These are phyloP conservation scores for Fusarium bulbicola DNA, from an alignment of 2,329 filamentous ascomycete genomes.

Conservation along the genomic window DNA sequence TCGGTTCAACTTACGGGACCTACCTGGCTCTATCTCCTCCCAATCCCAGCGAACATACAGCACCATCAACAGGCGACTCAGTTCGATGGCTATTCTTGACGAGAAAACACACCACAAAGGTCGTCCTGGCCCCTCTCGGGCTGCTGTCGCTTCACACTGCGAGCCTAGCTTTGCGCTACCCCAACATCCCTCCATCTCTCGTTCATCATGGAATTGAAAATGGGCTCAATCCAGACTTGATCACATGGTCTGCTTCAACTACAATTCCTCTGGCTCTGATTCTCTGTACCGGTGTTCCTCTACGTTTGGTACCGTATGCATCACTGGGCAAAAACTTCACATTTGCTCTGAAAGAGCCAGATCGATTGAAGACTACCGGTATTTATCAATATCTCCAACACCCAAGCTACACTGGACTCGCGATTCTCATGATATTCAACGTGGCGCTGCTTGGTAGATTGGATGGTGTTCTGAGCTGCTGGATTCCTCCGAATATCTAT, in stretches of 20 bases:
- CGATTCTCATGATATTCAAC: slow-evolving; percentile 47
- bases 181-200: slow-evolving; percentile 34
- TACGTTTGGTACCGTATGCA: slow-evolving; percentile 52
- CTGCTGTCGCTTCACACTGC: slow-evolving; percentile 35
- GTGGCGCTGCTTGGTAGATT: slow-evolving; percentile 47
- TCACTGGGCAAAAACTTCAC: slow-evolving; percentile 62
- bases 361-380: slow-evolving; percentile 55
- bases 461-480: slow-evolving; percentile 53
- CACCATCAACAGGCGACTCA: slow-evolving; percentile 30
- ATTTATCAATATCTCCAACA: slow-evolving; percentile 62
- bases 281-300: slow-evolving; percentile 44
- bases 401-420: slow-evolving; percentile 59
- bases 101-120: slow-evolving; percentile 35
- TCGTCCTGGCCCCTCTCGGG: slow-evolving; percentile 36
- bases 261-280: slow-evolving; percentile 47
- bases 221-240: slow-evolving; percentile 42
- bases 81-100: slow-evolving; percentile 42
- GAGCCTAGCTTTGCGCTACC: slow-evolving; percentile 30
- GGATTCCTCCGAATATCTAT: slow-evolving; percentile 44
- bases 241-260: slow-evolving; percentile 51
- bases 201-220: slow-evolving; percentile 46
- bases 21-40: slow-evolving; percentile 46
- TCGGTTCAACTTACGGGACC: slow-evolving; percentile 43
- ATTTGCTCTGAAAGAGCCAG: slow-evolving; percentile 58
- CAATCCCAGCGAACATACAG: slow-evolving; percentile 35